Base-by-base conservation (phyloP, 192 early-diverging fungal species). In the Paraglomus brasilianum region DNA sequence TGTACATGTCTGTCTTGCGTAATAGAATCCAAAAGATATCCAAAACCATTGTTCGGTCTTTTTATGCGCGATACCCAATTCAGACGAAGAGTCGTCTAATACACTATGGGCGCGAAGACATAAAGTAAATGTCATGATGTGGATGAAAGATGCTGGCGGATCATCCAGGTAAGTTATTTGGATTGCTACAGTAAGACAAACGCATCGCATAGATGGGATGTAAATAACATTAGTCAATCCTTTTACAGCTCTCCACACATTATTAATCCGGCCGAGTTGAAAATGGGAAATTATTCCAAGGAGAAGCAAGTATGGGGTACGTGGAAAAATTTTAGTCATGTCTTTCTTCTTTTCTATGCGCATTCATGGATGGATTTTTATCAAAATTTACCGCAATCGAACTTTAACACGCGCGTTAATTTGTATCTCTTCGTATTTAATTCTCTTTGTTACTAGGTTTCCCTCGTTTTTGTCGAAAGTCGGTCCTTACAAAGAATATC, bases 11-110 rank as follows among this genome's bases (percentile, higher is more conserved):
- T 5, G 14, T 43, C 44, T 24, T 57, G 17, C 44, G 30, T 8
- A 43, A 61, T 19, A 30, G 30, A 30, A 30, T 30, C 30, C 30
- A 30, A 41, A 38, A 61, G 39, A 61, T 39, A 14, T 43, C 44
- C 59, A 38, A 14, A 43, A 61, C 5, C 44, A 17, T 61, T 61
- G 36, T 41, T 38, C 59, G 15, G 19, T 61, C 15, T 30, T 17
- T 39, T 21, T 61, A 19, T 30, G 36, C 21, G 67, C 67, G n/a
- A 57, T 69, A 13, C 55, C 55, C 10, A 69, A 69, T 58, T 30
- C 56, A 30, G 30, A 30, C 1, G 30, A 30, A 30, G 30, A 30
- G 30, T 30, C 3, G 30, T 30, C 59, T 14, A 30, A 38, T 43
- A 8, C 36, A n/a, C 19, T 36, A n/a, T 61, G 59, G 59, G 59